Evolutionary conservation across 2,329 filamentous ascomycete species (phyloP), one percentile per base, ranked within the genome.

Genomic region (Ophiosphaerella narmari): DNA sequence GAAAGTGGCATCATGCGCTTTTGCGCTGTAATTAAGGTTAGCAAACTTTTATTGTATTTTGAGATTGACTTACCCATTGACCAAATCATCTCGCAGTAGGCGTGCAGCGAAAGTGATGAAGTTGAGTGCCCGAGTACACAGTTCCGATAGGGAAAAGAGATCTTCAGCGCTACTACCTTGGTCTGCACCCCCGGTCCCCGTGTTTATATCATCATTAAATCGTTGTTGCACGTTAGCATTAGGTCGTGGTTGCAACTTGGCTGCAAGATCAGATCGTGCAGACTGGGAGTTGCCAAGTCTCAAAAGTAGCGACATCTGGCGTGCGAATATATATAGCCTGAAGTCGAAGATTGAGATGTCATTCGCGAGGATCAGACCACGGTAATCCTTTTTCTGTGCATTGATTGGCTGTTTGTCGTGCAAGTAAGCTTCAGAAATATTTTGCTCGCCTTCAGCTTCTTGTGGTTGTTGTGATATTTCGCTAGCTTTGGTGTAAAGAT

Each of bases 341-440:
- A 99, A 97, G 72, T 99, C 94, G 67, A 97, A 97, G 2, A 96
- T 81, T 0, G 94, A 99, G 32, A 99, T 95, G 59, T 96, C 90
- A 75, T 95, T 99, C 12, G 90, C 88, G 34, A 99, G 79, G 41
- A 99, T 99, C 63, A 96, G 85, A 49, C 95, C 91, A 43, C 93
- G 85, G 68, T 97, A 99, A 1, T 89, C 83, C 71, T 96, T 96
- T 62, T 77, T 80, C 55, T 58, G 60, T 4, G 71, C 65, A 48
- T 71, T 70, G 16, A 77, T 68, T 1, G 74, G 73, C 34, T 64
- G 67, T 11, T 67, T 65, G 24, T 72, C 65, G 33, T 68, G 65
- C 12, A 71, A 56, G 6, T 55, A 58, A 9, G 60, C 36, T 29
- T 52, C 49, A 16, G 46, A 47, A 21, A 48, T 51, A 26, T 54